Percentiles rank a stretch among this genome's conserved stretches.
Conservation (phyloP, 2,329 filamentous ascomycete genomes). For the Bipolaris victoriae region DNA sequence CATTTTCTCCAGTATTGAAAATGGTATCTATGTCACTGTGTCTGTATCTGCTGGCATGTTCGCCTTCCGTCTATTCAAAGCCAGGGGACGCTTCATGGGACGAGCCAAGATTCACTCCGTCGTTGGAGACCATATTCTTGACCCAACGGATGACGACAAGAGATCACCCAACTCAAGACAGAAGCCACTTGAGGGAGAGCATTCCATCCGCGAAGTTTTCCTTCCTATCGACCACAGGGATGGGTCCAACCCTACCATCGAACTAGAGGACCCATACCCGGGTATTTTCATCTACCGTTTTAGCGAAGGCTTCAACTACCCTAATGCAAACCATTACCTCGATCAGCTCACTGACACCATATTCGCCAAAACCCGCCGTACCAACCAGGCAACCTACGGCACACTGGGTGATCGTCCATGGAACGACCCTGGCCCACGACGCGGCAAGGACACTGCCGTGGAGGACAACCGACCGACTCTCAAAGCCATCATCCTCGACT, state of each 20-base stretch:
- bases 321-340: constrained; percentile 88
- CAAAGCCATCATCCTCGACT: constrained; percentile 90
- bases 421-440: constrained; percentile 87
- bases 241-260: constrained; percentile 84
- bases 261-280: constrained; percentile 80
- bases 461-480: constrained; percentile 68
- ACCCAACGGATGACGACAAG: constrained; percentile 54
- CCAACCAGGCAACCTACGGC: constrained; percentile 69
- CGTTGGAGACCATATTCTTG: constrained; percentile 71
- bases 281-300: constrained; percentile 98
- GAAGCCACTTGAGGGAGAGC: constrained; percentile 39
- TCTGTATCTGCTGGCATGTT: constrained; percentile 76
- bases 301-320: constrained; percentile 94
- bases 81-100: constrained; percentile 83
- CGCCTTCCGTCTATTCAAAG: constrained; percentile 81
- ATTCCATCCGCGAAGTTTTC: constrained; percentile 76
- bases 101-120: constrained; percentile 85
- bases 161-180: constrained; percentile 21
- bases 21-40: constrained; percentile 90
- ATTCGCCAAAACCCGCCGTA: constrained; percentile 72
- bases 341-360: constrained; percentile 64
- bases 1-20: constrained; percentile 85
- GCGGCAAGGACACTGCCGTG: constrained; percentile 54
- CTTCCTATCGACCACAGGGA: constrained; percentile 85
- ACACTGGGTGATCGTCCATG: constrained; percentile 76